A percentile compares a stretch with the other conserved stretches of the same genome.
Evolutionary conservation across 2,329 filamentous ascomycete genomes (phyloP).

Genomic region (Fusarium annulatum): DNA sequence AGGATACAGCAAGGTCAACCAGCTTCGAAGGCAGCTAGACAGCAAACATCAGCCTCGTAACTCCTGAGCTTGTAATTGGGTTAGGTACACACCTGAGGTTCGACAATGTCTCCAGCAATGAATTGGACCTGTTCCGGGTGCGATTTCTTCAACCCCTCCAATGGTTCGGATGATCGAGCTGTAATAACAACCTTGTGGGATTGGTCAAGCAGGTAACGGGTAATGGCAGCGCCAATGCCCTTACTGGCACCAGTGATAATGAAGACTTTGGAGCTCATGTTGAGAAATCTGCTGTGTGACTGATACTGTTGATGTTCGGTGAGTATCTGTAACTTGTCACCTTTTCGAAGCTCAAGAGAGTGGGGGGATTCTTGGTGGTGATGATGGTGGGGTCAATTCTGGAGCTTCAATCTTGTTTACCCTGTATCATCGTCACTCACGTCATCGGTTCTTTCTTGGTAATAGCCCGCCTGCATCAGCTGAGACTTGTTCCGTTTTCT

Average conservation of each 20-base stretch:
- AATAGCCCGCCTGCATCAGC: conserved; percentile 6
- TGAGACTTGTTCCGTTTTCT: neutral
- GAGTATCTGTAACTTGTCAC: conserved; percentile 10
- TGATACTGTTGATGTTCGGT: neutral
- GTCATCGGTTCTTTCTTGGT: conserved; percentile 34
- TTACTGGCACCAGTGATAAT: conserved; percentile 75
- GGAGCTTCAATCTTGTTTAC: conserved; percentile 21
- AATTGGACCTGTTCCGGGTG: conserved; percentile 63
- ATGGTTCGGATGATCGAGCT: conserved; percentile 62
- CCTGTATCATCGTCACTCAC: conserved; percentile 32
- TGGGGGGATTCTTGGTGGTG: conserved; percentile 19
- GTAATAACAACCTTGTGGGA: conserved; percentile 70
- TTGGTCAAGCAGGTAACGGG: conserved; percentile 61
- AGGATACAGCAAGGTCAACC: conserved; percentile 71
- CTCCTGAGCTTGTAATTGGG: too few relatives aligned
- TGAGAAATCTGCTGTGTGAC: conserved; percentile 19
- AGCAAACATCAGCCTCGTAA: neutral
- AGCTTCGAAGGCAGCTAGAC: conserved; percentile 67
- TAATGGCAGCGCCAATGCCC: conserved; percentile 69
- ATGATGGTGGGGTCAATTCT: conserved; percentile 31
- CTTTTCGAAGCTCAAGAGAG: conserved; percentile 16
- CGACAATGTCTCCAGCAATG: conserved; percentile 65
- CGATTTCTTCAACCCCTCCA: conserved; percentile 63
- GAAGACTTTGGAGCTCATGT: conserved; percentile 71
- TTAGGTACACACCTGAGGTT: conserved; percentile 50